Percentiles rank a stretch among this genome's conserved stretches.
These are phyloP conservation scores for Hypoxylon subgilvum DNA, from an alignment of 495 filamentous ascomycete species.

Conservation along the genomic window DNA sequence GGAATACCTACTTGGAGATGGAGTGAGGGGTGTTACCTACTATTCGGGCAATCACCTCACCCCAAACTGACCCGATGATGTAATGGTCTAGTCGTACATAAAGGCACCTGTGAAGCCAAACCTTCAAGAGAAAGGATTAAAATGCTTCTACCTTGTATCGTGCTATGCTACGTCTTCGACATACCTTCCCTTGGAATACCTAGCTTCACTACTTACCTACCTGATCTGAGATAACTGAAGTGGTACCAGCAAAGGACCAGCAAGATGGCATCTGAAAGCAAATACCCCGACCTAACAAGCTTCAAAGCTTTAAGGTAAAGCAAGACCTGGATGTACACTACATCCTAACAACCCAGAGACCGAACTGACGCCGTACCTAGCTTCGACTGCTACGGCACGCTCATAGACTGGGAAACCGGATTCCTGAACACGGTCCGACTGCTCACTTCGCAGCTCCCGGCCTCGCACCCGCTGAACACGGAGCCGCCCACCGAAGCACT, in stretches of 20 bases:
- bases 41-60: conserved; percentile 18
- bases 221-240: neutral
- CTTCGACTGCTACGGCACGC: conserved; percentile 85
- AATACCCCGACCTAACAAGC: conserved; percentile 37
- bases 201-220: too few species aligned
- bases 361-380: conserved; percentile 43
- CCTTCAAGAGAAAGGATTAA: neutral
- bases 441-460: conserved; percentile 48
- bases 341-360: neutral
- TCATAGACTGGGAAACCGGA: conserved; percentile 75
- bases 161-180: too few species aligned
- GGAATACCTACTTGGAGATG: conserved; percentile 16
- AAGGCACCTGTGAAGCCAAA: conserved; percentile 23
- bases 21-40: conserved; percentile 14
- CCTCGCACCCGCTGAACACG: conserved; percentile 50
- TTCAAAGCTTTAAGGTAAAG: conserved; percentile 43
- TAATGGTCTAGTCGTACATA: conserved; percentile 21
- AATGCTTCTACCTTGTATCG: too few species aligned
- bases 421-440: conserved; percentile 44
- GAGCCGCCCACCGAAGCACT: conserved; percentile 41
- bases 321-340: neutral
- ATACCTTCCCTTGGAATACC: neutral
- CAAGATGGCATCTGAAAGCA: conserved; percentile 24
- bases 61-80: conserved; percentile 11
- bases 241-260: neutral